phyloP scores from a whole-genome alignment of 1,284 basidiomycete species.

The Dichomitus squalens region DNA sequence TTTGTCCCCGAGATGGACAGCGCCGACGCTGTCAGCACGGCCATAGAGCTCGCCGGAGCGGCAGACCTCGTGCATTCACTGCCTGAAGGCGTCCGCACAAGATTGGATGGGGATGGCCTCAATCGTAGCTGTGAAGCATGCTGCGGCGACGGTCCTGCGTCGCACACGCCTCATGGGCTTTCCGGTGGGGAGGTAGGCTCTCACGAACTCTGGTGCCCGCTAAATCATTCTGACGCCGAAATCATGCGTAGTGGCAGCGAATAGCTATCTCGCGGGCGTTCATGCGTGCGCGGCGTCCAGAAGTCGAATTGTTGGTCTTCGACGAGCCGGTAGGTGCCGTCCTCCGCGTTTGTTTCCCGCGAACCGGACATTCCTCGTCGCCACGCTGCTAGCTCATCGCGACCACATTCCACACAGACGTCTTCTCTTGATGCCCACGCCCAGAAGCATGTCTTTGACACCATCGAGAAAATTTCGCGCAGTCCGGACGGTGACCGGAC shows the following conservation, averaged over 20 bases:
- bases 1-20: conserved; percentile 59
- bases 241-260: conserved; percentile 71
- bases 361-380: background rate
- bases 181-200: conserved; percentile 76
- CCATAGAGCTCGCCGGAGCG: conserved; percentile 69
- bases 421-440: conserved; percentile 81
- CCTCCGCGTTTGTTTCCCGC: background rate
- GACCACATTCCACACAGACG: conserved; percentile 46
- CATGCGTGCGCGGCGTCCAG: conserved; percentile 75
- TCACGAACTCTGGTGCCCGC: background rate
- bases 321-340: conserved; percentile 69
- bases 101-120: conserved; percentile 61
- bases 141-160: conserved; percentile 25
- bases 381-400: background rate
- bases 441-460: conserved; percentile 77
- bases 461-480: conserved; percentile 63
- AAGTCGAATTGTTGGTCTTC: conserved; percentile 76
- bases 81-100: conserved; percentile 68
- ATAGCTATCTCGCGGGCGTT: conserved; percentile 83
- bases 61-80: conserved; percentile 60
- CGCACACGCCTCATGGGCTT: conserved; percentile 57
- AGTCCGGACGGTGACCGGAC: conserved; percentile 52
- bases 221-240: background rate
- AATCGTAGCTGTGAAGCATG: conserved; percentile 48
- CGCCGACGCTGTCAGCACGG: conserved; percentile 54